Evolutionary conservation across 768 basidiomycete species (phyloP), one percentile per base, ranked within the genome.

Genomic region (Antrodiella citrinella): DNA sequence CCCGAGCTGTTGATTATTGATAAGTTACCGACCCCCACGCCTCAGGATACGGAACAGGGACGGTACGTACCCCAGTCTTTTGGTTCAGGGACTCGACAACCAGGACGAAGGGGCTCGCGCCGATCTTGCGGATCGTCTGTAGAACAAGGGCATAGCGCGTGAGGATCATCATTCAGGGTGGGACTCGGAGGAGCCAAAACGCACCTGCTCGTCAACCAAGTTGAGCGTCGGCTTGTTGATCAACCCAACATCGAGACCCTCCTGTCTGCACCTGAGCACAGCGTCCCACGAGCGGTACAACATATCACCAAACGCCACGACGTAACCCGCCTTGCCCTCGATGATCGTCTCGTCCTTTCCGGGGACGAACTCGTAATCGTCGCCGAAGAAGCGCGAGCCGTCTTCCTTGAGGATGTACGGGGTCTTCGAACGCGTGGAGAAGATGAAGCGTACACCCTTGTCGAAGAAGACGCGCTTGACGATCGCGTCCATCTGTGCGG

Each of bases 371-470:
- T 82, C 66, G 68, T 93, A 93, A 55, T 73, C 73, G 20, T 74
- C 78, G 20, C 73, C 84, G 60, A 81, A 91, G 71, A 75, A 81
- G 50, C 70, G 76, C 39, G 76, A 72, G 10, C 88, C 82, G 57
- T 91, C 81, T 59, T 81, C 82, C 60, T 84, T 78, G 54, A 91
- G 78, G 63, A 93, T 84, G 69, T 80, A 91, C 22, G 91, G 91
- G 3, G 92, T 86, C 67, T 93, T 93, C 25, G 91, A 80, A 39
- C 91, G 86, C 3, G 91, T 92, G 4, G 88, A 91, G 69, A 92
- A 92, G 59, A 93, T 69, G 66, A 92, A 92, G 51, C 91, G 84
- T 11, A 92, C 40, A 19, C 91, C 90, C 39, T 77, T 78, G 52
- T 90, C 77, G 67, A 91, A 91, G 74, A 93, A 91, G 23, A 91